Conservation (phyloP, 768 basidiomycete species). For the Wakefieldia striispora region DNA sequence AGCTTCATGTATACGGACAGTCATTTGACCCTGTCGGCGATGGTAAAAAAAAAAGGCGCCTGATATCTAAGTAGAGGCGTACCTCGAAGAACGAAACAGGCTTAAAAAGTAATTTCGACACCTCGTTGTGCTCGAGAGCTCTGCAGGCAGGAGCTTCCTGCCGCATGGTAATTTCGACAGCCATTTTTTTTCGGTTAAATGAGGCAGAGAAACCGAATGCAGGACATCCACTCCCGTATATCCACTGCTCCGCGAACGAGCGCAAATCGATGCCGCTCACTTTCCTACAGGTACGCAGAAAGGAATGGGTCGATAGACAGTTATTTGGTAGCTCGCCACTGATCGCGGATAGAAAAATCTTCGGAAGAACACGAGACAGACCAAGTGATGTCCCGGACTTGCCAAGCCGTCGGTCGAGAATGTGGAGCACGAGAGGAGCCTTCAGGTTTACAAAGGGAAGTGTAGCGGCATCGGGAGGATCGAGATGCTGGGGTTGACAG, state of each 20-base stretch:
- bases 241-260: slow-evolving; percentile 98
- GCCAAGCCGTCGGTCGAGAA: slow-evolving; percentile 88
- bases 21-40: slow-evolving; percentile 82
- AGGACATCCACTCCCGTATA: slow-evolving; percentile 96
- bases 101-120: slow-evolving; percentile 65
- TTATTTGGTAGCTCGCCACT: slow-evolving; percentile 88
- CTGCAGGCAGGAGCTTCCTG: slow-evolving; percentile 82
- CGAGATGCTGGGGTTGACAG: slow-evolving; percentile 81
- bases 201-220: slow-evolving; percentile 84
- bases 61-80: slow-evolving; percentile 13
- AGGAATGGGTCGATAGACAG: slow-evolving; percentile 83
- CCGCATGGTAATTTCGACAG: slow-evolving; percentile 92
- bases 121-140: slow-evolving; percentile 62
- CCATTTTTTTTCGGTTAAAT: slow-evolving; percentile 98
- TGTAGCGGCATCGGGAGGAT: slow-evolving; percentile 78
- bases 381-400: slow-evolving; percentile 96
- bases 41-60: slow-evolving; percentile 9
- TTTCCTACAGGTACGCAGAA: slow-evolving; percentile 89
- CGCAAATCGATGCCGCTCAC: slow-evolving; percentile 88
- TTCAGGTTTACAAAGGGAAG: slow-evolving; percentile 94
- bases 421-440: slow-evolving; percentile 93
- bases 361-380: slow-evolving; percentile 90
- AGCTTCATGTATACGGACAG: slow-evolving; percentile 97
- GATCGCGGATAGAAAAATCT: slow-evolving; percentile 90
- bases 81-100: slow-evolving; percentile 92